Base-by-base conservation (phyloP, 2,329 filamentous ascomycete species). In the Ophiocordyceps camponoti-rufipedis region DNA sequence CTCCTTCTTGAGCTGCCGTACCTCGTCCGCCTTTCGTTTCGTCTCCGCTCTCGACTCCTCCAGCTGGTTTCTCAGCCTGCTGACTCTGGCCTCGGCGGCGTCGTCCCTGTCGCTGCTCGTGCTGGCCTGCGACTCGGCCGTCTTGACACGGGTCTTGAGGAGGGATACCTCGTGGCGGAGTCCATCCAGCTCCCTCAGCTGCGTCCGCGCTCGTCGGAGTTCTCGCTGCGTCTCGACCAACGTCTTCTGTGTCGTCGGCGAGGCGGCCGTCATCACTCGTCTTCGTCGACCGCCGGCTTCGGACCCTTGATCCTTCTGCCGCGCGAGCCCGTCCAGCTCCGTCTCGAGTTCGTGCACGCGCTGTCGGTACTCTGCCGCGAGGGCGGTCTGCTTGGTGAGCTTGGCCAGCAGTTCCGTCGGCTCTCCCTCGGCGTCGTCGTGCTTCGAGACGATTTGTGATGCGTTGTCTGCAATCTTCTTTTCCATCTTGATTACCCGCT, bases 401-500 rank as follows among this genome's bases (percentile, higher is more conserved):
- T 78, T 73, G 45, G 69, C 67, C 28, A 72, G 59, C 42, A 77
- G 53, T 39, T 67, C 64, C 2, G 66, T 58, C 11, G 69, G 64
- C n/a, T 69, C 66, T 31, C 64, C 60, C 13, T 66, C 66, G 1
- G 62, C 47, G 16, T 57, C 48, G 32, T 50, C 50, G 32, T 55
- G 54, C 45, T 56, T 58, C n/a, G 57, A 55, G 9, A 52, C 55
- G 47, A 81, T 70, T 48, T 78, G 71, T 6, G 70, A 66, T 45
- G 78, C 72, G 48, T 84, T 65, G 46, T 80, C 70, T 2, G 71
- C 66, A 45, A 80, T 70, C 53, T 69, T 71, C 48, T 69, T 66
- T 56, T 87, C 82, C 65, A 85, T 77, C 45, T 68, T 62, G 29
- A 69, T 63, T 28, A 81, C 75, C 55, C 74, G 81, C 49, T 72